These are phyloP conservation scores for Gossypium australe DNA, from an alignment of 345 rosid genomes.

Conservation along the genomic window DNA sequence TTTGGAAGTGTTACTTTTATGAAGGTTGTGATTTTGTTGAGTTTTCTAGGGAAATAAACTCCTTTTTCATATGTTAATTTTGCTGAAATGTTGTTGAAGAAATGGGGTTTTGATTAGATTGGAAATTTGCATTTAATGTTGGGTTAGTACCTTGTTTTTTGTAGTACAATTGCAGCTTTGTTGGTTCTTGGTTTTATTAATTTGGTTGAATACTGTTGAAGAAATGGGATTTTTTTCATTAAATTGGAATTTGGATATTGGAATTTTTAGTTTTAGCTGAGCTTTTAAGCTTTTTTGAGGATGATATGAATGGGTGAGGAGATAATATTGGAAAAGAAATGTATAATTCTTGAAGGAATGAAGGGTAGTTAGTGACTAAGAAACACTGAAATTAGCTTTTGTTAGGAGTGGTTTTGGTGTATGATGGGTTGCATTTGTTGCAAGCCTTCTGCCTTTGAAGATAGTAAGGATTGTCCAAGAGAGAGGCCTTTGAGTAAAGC, in stretches of 20 bases:
- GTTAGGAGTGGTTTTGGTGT: constrained; percentile 34
- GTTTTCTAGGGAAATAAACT: background rate
- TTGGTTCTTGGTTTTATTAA: background rate
- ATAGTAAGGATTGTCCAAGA: constrained; percentile 75
- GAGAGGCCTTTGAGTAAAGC: constrained; percentile 58
- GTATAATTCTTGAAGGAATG: constrained; percentile 20
- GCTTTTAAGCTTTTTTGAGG: background rate
- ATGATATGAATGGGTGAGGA: constrained; percentile 26
- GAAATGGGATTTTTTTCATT: constrained; percentile 6
- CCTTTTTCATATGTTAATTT: background rate
- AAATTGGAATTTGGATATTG: background rate
- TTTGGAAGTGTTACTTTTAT: background rate
- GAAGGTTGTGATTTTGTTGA: constrained; percentile 3
- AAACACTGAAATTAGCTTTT: constrained; percentile 13
- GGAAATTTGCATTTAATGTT: constrained; percentile 13
- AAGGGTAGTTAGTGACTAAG: constrained; percentile 32
- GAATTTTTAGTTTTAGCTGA: constrained; percentile 7
- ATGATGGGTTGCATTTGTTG: constrained; percentile 82
- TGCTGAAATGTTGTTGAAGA: constrained; percentile 6
- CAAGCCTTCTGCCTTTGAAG: constrained; percentile 84
- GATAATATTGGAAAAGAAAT: constrained; percentile 10
- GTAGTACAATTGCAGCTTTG: constrained; percentile 6
- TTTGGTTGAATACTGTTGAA: constrained; percentile 8
- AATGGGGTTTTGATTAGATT: constrained; percentile 11
- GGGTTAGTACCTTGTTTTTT: background rate